Conservation (phyloP, 1,284 basidiomycete genomes). For the Binderoboletus segoi region DNA sequence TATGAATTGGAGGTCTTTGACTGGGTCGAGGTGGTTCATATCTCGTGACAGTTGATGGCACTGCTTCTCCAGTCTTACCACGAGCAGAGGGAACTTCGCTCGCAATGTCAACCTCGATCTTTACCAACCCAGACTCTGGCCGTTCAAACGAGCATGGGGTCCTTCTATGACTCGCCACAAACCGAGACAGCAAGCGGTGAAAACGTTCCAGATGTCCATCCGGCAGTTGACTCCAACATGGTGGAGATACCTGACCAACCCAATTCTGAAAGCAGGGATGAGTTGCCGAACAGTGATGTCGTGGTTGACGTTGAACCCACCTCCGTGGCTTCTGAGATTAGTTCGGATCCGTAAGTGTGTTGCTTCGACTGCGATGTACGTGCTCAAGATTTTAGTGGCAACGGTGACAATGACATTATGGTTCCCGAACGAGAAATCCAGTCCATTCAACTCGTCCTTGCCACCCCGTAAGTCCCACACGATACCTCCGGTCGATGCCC, state of each 20-base stretch:
- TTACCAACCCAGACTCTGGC: slow-evolving; percentile 19
- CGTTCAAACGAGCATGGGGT: slow-evolving; percentile 26
- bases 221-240: background rate
- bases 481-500: background rate
- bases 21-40: slow-evolving; percentile 9
- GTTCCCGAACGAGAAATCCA: background rate
- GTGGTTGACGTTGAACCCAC: background rate
- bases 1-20: slow-evolving; percentile 4
- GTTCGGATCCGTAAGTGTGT: slow-evolving; percentile 13
- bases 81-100: slow-evolving; percentile 20
- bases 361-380: background rate
- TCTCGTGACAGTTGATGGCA: slow-evolving; percentile 25
- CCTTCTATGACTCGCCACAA: background rate
- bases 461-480: slow-evolving; percentile 22
- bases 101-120: slow-evolving; percentile 2
- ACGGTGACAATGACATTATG: background rate
- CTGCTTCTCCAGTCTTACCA: slow-evolving; percentile 31
- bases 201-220: background rate
- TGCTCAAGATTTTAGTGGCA: slow-evolving; percentile 5
- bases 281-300: background rate
- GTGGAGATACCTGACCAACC: background rate
- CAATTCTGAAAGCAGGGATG: background rate
- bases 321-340: background rate
- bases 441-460: background rate
- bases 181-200: background rate